Evolutionary conservation across 2,329 filamentous ascomycete species (phyloP).

Genomic region (Penicillium freii): DNA sequence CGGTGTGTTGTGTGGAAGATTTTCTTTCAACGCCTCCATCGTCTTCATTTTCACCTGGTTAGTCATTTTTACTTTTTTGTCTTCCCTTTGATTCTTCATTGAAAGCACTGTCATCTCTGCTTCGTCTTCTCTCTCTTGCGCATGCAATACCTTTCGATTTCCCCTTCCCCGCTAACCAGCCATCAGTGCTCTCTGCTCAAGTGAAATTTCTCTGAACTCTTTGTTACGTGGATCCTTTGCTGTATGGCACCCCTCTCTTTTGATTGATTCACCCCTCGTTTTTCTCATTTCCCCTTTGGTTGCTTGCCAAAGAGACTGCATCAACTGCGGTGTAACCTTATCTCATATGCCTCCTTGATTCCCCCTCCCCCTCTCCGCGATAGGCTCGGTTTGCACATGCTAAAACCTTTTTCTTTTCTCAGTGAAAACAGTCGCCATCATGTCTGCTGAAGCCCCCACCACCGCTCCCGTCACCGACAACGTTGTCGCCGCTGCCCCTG

Average conservation of each 20-base stretch:
- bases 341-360: slow-evolving; percentile 9
- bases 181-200: slow-evolving; percentile 11
- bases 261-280: slow-evolving; percentile 2
- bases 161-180: slow-evolving; percentile 7
- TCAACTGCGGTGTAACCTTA: slow-evolving; percentile 17
- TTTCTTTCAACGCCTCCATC: slow-evolving; percentile 29
- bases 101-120: background rate
- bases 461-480: slow-evolving; percentile 65
- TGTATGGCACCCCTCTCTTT: slow-evolving; percentile 14
- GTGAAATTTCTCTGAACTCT: slow-evolving; percentile 15
- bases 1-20: slow-evolving; percentile 33
- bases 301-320: slow-evolving; percentile 13
- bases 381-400: slow-evolving; percentile 9
- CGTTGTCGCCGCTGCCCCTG: slow-evolving; percentile 60
- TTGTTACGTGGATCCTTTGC: slow-evolving; percentile 16
- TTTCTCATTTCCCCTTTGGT: slow-evolving; percentile 2
- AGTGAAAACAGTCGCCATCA: slow-evolving; percentile 68
- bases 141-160: background rate
- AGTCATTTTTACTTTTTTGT: slow-evolving; percentile 15
- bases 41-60: slow-evolving; percentile 21
- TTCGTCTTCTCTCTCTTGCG: background rate
- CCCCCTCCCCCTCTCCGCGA: slow-evolving; percentile 6
- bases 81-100: slow-evolving; percentile 2
- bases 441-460: slow-evolving; percentile 76
- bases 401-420: slow-evolving; percentile 13